Conservation (phyloP, 2,329 filamentous ascomycete genomes). For the Colletotrichum liriopes region DNA sequence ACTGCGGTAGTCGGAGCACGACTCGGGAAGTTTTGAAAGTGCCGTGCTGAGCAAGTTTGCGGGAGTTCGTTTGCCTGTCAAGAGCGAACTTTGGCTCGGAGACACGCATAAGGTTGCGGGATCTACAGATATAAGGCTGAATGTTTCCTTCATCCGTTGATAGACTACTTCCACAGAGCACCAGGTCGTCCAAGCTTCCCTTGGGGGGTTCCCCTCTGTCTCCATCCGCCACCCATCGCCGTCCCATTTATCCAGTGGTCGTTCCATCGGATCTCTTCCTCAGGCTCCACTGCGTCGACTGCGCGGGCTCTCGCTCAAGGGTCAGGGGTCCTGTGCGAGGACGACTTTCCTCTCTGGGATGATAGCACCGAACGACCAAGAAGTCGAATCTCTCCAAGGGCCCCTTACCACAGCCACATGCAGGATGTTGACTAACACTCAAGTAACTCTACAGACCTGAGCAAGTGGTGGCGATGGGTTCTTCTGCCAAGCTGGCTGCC, state of each 20-base stretch:
- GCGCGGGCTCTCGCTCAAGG: slow-evolving; percentile 2
- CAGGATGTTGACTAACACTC: slow-evolving; percentile 26
- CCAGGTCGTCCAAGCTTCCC: neutral
- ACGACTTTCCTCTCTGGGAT: slow-evolving; percentile 24
- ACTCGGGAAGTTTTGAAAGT: neutral
- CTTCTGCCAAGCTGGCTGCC: slow-evolving; percentile 14
- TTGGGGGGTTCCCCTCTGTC: neutral
- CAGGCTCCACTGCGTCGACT: slow-evolving; percentile 8
- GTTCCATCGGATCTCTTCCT: slow-evolving; percentile 13
- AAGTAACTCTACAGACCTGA: neutral
- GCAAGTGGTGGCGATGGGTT: slow-evolving; percentile 1
- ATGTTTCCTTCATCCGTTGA: too few relatives aligned
- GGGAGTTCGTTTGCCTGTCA: neutral
- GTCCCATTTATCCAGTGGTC: neutral
- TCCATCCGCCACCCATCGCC: neutral
- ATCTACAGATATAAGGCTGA: slow-evolving; percentile 20
- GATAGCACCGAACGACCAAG: slow-evolving; percentile 29
- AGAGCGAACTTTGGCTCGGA: neutral
- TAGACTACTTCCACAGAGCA: neutral
- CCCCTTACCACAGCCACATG: neutral
- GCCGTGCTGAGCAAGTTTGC: slow-evolving; percentile 14
- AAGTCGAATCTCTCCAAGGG: neutral
- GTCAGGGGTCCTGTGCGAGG: slow-evolving; percentile 18
- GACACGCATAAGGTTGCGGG: slow-evolving; percentile 18
- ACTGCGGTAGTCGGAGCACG: neutral